A percentile compares a stretch with the other conserved stretches of the same genome.
These are phyloP conservation scores for Rugosomyces carneus DNA, from an alignment of 1,284 basidiomycete genomes.

Conservation along the genomic window DNA sequence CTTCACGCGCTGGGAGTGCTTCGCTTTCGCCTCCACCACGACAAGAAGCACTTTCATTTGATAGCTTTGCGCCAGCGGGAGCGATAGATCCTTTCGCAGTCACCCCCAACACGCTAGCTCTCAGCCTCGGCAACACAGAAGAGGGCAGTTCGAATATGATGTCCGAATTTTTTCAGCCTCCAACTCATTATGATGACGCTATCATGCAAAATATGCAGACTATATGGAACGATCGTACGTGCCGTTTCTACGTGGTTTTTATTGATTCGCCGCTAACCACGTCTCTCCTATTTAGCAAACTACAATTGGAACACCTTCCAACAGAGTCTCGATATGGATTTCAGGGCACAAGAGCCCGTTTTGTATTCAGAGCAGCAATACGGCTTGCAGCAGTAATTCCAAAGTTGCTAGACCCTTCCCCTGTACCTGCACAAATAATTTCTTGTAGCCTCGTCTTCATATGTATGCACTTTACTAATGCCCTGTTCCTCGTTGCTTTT, in stretches of 20 bases:
- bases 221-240: not conserved
- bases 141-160: slow-evolving; percentile 16
- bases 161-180: slow-evolving; percentile 45
- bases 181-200: slow-evolving; percentile 52
- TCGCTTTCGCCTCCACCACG: slow-evolving; percentile 38
- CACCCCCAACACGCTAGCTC: slow-evolving; percentile 12
- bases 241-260: not conserved
- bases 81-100: slow-evolving; percentile 32
- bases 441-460: not conserved
- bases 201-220: slow-evolving; percentile 57
- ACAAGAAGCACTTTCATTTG: slow-evolving; percentile 40
- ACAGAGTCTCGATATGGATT: slow-evolving; percentile 26
- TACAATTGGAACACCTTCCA: slow-evolving; percentile 39
- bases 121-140: slow-evolving; percentile 16
- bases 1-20: slow-evolving; percentile 29
- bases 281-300: slow-evolving; percentile 19
- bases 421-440: not conserved
- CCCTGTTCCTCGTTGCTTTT: not conserved
- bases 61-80: slow-evolving; percentile 37
- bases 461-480: not conserved
- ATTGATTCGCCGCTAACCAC: not conserved
- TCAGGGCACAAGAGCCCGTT: slow-evolving; percentile 12
- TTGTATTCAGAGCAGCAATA: slow-evolving; percentile 16
- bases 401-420: not conserved
- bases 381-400: slow-evolving; percentile 13